phyloP scores from a whole-genome alignment of 1,139 yeast species.

The Saccharomyces pastorianus region DNA sequence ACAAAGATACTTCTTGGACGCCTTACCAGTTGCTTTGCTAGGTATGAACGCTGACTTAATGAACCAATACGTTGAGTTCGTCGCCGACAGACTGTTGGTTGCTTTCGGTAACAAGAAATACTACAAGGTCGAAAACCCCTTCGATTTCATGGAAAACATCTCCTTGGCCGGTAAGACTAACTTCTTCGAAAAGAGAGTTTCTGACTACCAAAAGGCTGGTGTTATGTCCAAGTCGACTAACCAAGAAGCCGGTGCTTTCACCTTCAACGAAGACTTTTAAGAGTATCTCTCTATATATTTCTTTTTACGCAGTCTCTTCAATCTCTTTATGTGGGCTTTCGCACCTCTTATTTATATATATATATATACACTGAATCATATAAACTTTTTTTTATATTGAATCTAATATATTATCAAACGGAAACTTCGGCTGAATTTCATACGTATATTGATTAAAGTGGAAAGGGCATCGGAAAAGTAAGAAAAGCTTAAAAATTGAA shows the following conservation, averaged over 20 bases:
- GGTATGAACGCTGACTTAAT: slow-evolving; percentile 92
- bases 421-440: neutral
- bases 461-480: neutral
- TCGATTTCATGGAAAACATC: slow-evolving; percentile 98
- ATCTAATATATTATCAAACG: neutral
- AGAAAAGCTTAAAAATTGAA: neutral
- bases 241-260: slow-evolving; percentile 39
- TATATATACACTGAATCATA: neutral
- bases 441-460: neutral
- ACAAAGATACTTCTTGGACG: slow-evolving; percentile 91
- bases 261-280: slow-evolving; percentile 46
- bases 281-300: slow-evolving; percentile 5
- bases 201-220: slow-evolving; percentile 98
- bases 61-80: slow-evolving; percentile 97
- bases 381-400: neutral
- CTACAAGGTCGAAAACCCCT: slow-evolving; percentile 86
- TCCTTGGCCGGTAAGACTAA: slow-evolving; percentile 97
- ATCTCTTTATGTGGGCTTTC: neutral
- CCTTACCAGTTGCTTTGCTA: slow-evolving; percentile 82
- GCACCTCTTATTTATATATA: neutral
- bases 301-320: slow-evolving; percentile 31
- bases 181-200: slow-evolving; percentile 97
- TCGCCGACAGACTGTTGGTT: slow-evolving; percentile 87
- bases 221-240: slow-evolving; percentile 66
- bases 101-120: slow-evolving; percentile 85